Evolutionary conservation across 2,329 filamentous ascomycete species (phyloP).

Genomic region (Blumeria hordei): DNA sequence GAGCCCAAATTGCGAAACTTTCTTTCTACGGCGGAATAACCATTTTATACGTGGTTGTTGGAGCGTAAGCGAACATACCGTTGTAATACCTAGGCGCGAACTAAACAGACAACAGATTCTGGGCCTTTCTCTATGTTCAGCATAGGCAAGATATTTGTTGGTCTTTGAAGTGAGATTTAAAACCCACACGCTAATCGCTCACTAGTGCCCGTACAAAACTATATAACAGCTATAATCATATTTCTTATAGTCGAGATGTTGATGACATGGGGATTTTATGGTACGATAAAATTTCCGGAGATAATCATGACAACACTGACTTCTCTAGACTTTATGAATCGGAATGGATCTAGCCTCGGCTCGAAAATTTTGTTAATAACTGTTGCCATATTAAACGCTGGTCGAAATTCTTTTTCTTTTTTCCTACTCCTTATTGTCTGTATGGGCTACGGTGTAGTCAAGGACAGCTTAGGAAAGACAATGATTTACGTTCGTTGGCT

Average conservation of each 20-base stretch:
- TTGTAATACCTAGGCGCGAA: not conserved
- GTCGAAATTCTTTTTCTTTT: slow-evolving; percentile 92
- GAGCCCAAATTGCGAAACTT: slow-evolving; percentile 86
- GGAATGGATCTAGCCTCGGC: slow-evolving; percentile 59
- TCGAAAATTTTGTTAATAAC: slow-evolving; percentile 72
- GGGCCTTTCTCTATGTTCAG: slow-evolving; percentile 89
- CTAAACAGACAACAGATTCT: slow-evolving; percentile 30
- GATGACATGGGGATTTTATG: slow-evolving; percentile 97
- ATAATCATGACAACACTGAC: no score
- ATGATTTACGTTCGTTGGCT: slow-evolving; percentile 89
- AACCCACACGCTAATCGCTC: not conserved
- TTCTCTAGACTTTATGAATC: slow-evolving; percentile 61
- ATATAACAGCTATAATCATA: slow-evolving; percentile 87
- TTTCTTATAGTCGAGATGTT: slow-evolving; percentile 92
- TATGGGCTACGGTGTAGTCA: slow-evolving; percentile 98
- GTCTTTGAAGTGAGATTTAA: slow-evolving; percentile 12
- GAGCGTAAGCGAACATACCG: slow-evolving; percentile 25
- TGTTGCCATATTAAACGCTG: slow-evolving; percentile 82
- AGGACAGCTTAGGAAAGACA: slow-evolving; percentile 68
- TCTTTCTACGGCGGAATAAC: slow-evolving; percentile 92
- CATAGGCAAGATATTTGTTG: slow-evolving; percentile 73
- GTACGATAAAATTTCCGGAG: slow-evolving; percentile 21
- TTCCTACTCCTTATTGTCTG: slow-evolving; percentile 94
- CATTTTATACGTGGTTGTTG: slow-evolving; percentile 75
- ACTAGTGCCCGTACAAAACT: slow-evolving; percentile 87